Evolutionary conservation across 2,329 filamentous ascomycete species (phyloP), one percentile per base, ranked within the genome.

Genomic region (Hirsutella minnesotensis): DNA sequence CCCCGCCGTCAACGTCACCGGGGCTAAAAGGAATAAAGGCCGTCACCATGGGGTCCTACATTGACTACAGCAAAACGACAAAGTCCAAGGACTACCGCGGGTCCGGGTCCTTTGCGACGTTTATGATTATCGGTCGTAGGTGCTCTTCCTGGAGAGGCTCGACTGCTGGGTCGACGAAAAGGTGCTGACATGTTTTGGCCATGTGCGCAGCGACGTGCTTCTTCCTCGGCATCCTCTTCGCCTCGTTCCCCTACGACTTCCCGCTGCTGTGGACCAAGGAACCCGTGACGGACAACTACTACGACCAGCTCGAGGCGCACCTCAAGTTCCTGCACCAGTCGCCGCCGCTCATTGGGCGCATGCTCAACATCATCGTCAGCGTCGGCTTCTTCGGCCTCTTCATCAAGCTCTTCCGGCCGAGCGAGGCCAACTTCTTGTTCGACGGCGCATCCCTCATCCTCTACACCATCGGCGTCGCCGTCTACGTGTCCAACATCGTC

Each of bases 161-260:
- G n/a, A n/a, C n/a, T n/a, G n/a, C n/a, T n/a, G n/a, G n/a, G 16
- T 18, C 5, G 15, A 10, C 5, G 8, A n/a, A 9, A 9, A 16
- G 27, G 12, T 22, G 9, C 22, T 13, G 4, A 20, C 22, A 13
- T 13, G 18, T 24, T 5, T 20, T 38, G 19, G n/a, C 21, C 9
- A 41, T 35, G 40, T 12, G 29, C 49, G 31, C 54, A 89, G 84
- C 84, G 50, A 88, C 85, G 51, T 95, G 86, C 65, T 98, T 98
- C 77, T 95, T 96, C 77, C 83, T 98, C 50, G 92, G 92, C 55
- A 88, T 96, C 63, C 82, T 98, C 65, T 98, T 96, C 76, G 88
- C 88, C 55, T 81, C 82, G 49, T 94, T 96, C 66, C 89, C 92
- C 47, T 98, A 96, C 72, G 92, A 94, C 72, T 92, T 87, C 68